Conservation (phyloP, 1,284 basidiomycete species). For the Schizophyllum commune region DNA sequence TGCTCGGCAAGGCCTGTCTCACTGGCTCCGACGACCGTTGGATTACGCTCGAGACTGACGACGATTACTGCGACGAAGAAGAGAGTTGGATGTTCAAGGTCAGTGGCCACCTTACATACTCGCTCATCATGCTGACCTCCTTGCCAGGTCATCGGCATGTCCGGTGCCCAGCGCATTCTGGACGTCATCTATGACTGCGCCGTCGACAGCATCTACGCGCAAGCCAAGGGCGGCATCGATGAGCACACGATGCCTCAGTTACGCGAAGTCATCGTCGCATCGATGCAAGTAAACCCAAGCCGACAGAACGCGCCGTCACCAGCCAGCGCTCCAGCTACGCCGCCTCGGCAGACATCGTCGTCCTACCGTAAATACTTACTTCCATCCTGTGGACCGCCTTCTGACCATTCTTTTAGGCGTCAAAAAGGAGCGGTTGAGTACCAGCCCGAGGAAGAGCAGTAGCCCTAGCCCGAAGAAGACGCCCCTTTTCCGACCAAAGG, state of each 20-base stretch:
- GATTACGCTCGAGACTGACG: background rate
- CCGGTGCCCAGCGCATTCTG: background rate
- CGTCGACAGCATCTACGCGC: background rate
- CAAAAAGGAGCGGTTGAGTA: background rate
- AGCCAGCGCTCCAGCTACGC: background rate
- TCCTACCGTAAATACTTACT: background rate
- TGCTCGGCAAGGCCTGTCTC: background rate
- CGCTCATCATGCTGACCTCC: too few species aligned
- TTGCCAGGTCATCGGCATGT: background rate
- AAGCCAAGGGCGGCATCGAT: background rate
- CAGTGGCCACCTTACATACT: background rate
- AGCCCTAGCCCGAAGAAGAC: background rate
- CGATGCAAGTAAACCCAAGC: background rate
- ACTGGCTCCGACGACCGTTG: background rate
- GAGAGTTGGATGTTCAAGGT: background rate
- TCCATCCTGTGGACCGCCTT: too few species aligned
- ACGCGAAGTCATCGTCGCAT: background rate
- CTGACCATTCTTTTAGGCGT: background rate
- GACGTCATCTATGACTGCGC: background rate
- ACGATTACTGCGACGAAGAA: background rate
- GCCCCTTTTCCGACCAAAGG: background rate
- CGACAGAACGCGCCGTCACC: too few species aligned
- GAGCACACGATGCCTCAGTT: background rate
- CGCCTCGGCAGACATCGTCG: background rate
- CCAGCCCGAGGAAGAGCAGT: background rate